phyloP scores from a whole-genome alignment of 768 basidiomycete species.

The Termitomyces sp. region DNA sequence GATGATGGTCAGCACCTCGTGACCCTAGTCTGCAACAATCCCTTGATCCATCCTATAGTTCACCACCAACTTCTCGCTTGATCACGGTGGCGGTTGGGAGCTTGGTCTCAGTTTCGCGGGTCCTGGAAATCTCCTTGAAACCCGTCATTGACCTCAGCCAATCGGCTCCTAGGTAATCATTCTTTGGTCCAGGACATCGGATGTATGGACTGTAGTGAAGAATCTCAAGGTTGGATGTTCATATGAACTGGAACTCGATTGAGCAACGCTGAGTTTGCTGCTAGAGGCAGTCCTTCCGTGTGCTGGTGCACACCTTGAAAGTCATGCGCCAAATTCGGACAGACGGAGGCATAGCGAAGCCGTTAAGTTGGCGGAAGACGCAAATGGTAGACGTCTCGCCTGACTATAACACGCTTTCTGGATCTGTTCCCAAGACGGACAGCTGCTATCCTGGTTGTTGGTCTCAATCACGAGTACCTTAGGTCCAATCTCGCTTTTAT shows the following conservation, averaged over 20 bases:
- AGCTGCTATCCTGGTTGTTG: constrained; percentile 46
- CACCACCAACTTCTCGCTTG: constrained; percentile 38
- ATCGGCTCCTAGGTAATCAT: constrained; percentile 29
- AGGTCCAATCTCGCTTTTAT: too few relatives aligned
- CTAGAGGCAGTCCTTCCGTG: constrained; percentile 25
- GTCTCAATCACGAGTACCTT: constrained; percentile 47
- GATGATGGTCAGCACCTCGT: constrained; percentile 28
- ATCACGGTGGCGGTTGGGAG: constrained; percentile 47
- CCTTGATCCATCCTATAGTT: constrained; percentile 21
- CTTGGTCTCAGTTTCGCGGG: constrained; percentile 41
- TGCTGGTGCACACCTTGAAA: constrained; percentile 35
- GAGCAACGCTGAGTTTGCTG: constrained; percentile 26
- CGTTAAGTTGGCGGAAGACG: constrained; percentile 27
- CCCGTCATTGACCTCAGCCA: constrained; percentile 41
- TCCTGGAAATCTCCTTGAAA: constrained; percentile 38
- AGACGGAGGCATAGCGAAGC: constrained; percentile 38
- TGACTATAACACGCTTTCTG: neutral
- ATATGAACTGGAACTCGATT: constrained; percentile 36
- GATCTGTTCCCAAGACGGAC: neutral
- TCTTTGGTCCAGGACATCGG: constrained; percentile 38
- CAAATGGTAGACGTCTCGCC: constrained; percentile 27
- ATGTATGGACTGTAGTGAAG: constrained; percentile 27
- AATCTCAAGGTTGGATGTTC: constrained; percentile 34
- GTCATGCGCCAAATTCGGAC: constrained; percentile 25
- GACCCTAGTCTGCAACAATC: neutral